phyloP scores from a whole-genome alignment of 2,329 filamentous ascomycete species.

The Phialemonium atrogriseum region DNA sequence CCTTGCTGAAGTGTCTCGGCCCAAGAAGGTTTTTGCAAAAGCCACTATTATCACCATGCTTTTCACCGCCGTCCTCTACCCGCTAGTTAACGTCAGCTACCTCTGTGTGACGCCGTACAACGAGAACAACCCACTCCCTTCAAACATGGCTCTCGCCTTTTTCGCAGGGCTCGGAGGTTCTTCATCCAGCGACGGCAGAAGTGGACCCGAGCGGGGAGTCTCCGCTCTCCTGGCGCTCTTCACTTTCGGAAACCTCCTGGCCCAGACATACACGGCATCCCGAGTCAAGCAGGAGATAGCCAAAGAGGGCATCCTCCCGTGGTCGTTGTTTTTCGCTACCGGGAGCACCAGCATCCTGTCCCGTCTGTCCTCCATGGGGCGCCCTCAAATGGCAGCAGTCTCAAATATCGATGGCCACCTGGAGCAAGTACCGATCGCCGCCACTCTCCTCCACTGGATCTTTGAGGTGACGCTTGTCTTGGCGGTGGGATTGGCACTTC shows the following conservation, averaged over 20 bases:
- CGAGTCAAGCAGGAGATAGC: constrained; percentile 53
- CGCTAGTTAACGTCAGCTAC: constrained; percentile 30
- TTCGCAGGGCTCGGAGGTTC: constrained; percentile 18
- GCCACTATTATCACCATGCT: constrained; percentile 24
- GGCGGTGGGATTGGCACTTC: constrained; percentile 3
- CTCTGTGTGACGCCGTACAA: constrained; percentile 19
- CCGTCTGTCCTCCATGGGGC: not conserved
- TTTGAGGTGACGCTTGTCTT: constrained; percentile 8
- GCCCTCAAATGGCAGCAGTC: not conserved
- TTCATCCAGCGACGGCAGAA: constrained; percentile 11
- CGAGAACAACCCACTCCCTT: constrained; percentile 4
- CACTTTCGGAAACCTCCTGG: constrained; percentile 38
- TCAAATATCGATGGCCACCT: constrained; percentile 5
- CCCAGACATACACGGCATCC: constrained; percentile 41
- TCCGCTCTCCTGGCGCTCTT: constrained; percentile 35
- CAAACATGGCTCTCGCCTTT: constrained; percentile 13
- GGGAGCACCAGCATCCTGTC: constrained; percentile 8
- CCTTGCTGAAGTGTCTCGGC: constrained; percentile 29
- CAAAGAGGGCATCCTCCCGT: constrained; percentile 43
- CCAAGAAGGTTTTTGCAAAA: constrained; percentile 26
- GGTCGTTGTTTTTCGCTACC: constrained; percentile 27
- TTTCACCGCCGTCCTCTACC: constrained; percentile 24
- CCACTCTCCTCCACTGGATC: constrained; percentile 8
- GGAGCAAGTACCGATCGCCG: constrained; percentile 9
- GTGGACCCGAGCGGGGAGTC: constrained; percentile 18